Percentiles rank a stretch among this genome's conserved stretches.
phyloP scores from a whole-genome alignment of 2,329 filamentous ascomycete species.

The Microdochium nivale region DNA sequence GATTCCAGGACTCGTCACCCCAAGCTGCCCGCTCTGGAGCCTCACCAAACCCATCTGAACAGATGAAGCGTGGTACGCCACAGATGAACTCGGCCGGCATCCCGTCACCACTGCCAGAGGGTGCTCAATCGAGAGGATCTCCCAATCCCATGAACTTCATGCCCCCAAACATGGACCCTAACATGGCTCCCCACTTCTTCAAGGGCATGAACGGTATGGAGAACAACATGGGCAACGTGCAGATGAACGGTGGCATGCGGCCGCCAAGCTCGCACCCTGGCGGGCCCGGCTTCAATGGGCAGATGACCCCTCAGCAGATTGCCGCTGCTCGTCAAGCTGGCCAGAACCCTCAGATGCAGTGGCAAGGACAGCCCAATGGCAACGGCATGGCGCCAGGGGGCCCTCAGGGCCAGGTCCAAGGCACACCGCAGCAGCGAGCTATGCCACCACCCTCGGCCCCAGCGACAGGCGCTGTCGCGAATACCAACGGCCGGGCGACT shows the following conservation, averaged over 20 bases:
- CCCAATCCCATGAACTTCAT: slow-evolving; percentile 59
- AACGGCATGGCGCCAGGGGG: slow-evolving; percentile 32
- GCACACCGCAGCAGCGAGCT: slow-evolving; percentile 62
- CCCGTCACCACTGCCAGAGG: slow-evolving; percentile 64
- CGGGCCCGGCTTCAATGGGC: slow-evolving; percentile 40
- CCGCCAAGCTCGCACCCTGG: slow-evolving; percentile 61
- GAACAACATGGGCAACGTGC: slow-evolving; percentile 41
- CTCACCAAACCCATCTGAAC: slow-evolving; percentile 69
- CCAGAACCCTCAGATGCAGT: slow-evolving; percentile 36
- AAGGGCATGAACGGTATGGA: slow-evolving; percentile 45
- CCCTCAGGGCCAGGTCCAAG: slow-evolving; percentile 47
- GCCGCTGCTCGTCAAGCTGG: slow-evolving; percentile 24
- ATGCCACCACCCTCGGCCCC: slow-evolving; percentile 62
- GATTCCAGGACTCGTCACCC: slow-evolving; percentile 62
- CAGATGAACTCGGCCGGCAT: slow-evolving; percentile 63
- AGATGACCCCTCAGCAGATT: slow-evolving; percentile 45
- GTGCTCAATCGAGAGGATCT: slow-evolving; percentile 55
- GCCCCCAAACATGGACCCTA: slow-evolving; percentile 52
- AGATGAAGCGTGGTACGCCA: slow-evolving; percentile 70
- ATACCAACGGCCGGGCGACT: slow-evolving; percentile 13
- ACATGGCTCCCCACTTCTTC: slow-evolving; percentile 51
- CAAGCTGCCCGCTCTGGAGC: slow-evolving; percentile 60
- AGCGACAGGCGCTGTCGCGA: slow-evolving; percentile 26
- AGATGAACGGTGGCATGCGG: slow-evolving; percentile 58
- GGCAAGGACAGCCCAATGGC: slow-evolving; percentile 31